A percentile compares a stretch with the other conserved stretches of the same genome.
Conservation (phyloP, 768 basidiomycete species). For the Trametes coccinea region DNA sequence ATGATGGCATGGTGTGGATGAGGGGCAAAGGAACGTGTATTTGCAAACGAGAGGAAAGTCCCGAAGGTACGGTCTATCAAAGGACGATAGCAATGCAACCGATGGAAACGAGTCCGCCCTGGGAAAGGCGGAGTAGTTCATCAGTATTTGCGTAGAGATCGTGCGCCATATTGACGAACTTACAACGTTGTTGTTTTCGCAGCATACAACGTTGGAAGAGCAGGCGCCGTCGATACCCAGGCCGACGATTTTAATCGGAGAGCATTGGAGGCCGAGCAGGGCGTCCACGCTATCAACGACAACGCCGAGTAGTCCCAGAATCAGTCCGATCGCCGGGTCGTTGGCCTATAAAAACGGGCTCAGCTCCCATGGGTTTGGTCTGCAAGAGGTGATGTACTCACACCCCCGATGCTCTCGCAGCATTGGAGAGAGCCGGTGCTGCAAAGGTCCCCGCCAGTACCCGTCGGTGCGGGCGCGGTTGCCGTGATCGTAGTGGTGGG, state of each 20-base stretch:
- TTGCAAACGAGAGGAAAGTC: neutral
- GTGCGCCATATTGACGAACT: neutral
- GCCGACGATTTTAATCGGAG: slow-evolving; percentile 19
- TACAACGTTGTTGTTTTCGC: slow-evolving; percentile 22
- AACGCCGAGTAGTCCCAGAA: slow-evolving; percentile 19
- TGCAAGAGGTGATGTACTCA: too few relatives aligned
- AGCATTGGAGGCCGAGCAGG: slow-evolving; percentile 21
- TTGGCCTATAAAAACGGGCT: too few relatives aligned
- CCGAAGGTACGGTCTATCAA: neutral
- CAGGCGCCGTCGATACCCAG: slow-evolving; percentile 7
- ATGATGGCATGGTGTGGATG: too few relatives aligned
- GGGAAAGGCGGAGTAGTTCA: too few relatives aligned
- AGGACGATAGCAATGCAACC: slow-evolving; percentile 22
- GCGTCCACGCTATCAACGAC: slow-evolving; percentile 17
- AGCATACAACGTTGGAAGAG: slow-evolving; percentile 13
- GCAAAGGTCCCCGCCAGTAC: slow-evolving; percentile 6
- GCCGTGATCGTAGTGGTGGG: slow-evolving; percentile 10
- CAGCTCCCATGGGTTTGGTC: too few relatives aligned
- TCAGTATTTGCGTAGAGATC: neutral
- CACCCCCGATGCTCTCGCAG: slow-evolving; percentile 15
- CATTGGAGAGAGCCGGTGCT: slow-evolving; percentile 19
- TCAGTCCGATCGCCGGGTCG: neutral
- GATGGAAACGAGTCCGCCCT: slow-evolving; percentile 24
- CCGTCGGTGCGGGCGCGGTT: slow-evolving; percentile 3
- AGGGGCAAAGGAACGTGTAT: neutral